These are phyloP conservation scores for Pyrus bretschneideri DNA, from an alignment of 306 rosid species.

Conservation along the genomic window DNA sequence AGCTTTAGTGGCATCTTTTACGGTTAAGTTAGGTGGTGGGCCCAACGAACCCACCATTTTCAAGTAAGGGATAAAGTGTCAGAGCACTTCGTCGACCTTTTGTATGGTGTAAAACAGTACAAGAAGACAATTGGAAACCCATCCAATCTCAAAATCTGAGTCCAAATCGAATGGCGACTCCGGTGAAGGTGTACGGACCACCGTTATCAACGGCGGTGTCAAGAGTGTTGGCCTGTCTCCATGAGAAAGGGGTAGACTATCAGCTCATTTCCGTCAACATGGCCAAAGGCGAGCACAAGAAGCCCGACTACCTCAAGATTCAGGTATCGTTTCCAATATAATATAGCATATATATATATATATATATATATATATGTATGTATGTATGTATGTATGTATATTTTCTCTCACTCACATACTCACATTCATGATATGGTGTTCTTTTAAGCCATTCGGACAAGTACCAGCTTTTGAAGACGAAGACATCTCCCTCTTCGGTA, in stretches of 20 bases:
- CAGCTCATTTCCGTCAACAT: conserved; percentile 59
- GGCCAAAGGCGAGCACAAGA: conserved; percentile 82
- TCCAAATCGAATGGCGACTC: conserved; percentile 36
- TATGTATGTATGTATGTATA: too few species aligned
- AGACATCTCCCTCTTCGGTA: conserved; percentile 58
- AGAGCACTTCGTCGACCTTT: neutral
- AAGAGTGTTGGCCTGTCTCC: conserved; percentile 67
- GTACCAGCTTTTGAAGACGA: conserved; percentile 85
- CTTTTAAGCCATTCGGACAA: conserved; percentile 69
- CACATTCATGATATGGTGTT: neutral
- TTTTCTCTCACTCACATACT: neutral
- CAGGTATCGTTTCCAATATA: conserved; percentile 30
- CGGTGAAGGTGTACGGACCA: conserved; percentile 80
- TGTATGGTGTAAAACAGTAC: conserved; percentile 13
- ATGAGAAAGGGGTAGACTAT: conserved; percentile 60
- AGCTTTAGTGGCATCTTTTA: too few species aligned
- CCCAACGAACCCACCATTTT: neutral
- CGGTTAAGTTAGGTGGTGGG: neutral
- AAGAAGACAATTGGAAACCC: neutral
- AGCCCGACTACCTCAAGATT: conserved; percentile 55
- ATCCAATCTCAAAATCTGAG: neutral
- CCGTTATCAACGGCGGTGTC: conserved; percentile 72
- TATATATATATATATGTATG: neutral
- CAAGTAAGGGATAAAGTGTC: conserved; percentile 21
- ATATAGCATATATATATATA: too few species aligned